Conservation (phyloP, 768 basidiomycete genomes). For the Russula earlei region DNA sequence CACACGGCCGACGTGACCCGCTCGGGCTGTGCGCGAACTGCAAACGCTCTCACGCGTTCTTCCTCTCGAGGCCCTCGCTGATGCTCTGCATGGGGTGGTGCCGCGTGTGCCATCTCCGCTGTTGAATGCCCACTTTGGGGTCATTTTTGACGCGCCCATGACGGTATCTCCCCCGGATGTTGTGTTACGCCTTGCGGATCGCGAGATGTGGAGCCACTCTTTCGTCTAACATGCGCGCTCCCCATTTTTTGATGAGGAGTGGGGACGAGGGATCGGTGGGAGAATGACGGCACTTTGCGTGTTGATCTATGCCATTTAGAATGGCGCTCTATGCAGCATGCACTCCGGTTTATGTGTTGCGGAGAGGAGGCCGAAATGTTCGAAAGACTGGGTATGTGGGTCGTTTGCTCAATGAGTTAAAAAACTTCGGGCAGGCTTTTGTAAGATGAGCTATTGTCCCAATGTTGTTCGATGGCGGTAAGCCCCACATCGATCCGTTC, state of each 20-base stretch:
- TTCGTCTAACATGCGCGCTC: slow-evolving; percentile 72
- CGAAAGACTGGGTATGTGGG: slow-evolving; percentile 49
- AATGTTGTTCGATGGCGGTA: slow-evolving; percentile 84
- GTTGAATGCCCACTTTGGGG: slow-evolving; percentile 39
- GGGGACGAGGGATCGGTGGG: slow-evolving; percentile 65
- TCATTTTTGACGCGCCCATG: slow-evolving; percentile 33
- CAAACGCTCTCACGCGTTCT: slow-evolving; percentile 47
- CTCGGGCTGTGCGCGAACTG: slow-evolving; percentile 55
- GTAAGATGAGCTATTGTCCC: slow-evolving; percentile 72
- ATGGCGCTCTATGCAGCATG: slow-evolving; percentile 67
- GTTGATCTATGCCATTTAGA: slow-evolving; percentile 63
- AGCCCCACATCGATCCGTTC: slow-evolving; percentile 21
- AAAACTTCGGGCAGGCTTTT: slow-evolving; percentile 50
- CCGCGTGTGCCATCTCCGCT: slow-evolving; percentile 46
- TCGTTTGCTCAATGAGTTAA: not conserved
- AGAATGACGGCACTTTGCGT: slow-evolving; percentile 40
- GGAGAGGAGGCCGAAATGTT: slow-evolving; percentile 64
- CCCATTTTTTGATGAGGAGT: slow-evolving; percentile 76
- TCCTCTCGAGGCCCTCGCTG: slow-evolving; percentile 43
- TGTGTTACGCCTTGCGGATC: slow-evolving; percentile 59
- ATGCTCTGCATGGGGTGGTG: slow-evolving; percentile 48
- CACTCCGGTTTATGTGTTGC: slow-evolving; percentile 69
- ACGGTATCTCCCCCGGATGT: slow-evolving; percentile 51
- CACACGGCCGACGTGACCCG: slow-evolving; percentile 31
- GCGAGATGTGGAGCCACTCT: slow-evolving; percentile 59